phyloP scores from a whole-genome alignment of 192 early-diverging fungal genomes.

The Linnemannia hyalina region DNA sequence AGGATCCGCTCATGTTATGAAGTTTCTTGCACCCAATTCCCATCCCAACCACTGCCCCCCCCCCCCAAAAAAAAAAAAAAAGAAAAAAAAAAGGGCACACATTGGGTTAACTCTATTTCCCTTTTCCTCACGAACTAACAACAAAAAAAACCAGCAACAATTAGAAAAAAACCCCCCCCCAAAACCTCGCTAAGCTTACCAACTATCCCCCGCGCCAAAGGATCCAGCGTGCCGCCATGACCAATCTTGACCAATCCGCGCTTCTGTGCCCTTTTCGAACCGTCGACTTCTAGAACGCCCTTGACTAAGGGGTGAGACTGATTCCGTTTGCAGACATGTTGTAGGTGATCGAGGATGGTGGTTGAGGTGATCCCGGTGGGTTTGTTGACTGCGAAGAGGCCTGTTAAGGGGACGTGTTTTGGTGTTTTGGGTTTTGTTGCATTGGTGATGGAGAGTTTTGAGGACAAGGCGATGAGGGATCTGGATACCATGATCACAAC shows the following conservation, averaged over 20 bases:
- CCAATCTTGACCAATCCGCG: constrained; percentile 65
- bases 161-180: too few relatives aligned
- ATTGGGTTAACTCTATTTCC: too few relatives aligned
- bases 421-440: background rate
- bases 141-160: background rate
- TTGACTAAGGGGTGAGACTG: constrained; percentile 14
- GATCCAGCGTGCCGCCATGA: constrained; percentile 71
- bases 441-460: background rate
- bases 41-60: constrained; percentile 35
- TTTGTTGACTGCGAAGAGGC: constrained; percentile 64
- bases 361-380: constrained; percentile 61
- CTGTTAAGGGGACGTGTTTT: constrained; percentile 37
- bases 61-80: too few relatives aligned
- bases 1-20: constrained; percentile 33
- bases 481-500: background rate
- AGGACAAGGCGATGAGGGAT: background rate
- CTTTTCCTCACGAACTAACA: too few relatives aligned
- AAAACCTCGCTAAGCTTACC: constrained; percentile 42
- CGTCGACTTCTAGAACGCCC: constrained; percentile 19
- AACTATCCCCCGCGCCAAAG: constrained; percentile 66
- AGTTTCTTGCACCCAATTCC: constrained; percentile 41
- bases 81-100: background rate
- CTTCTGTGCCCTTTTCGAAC: constrained; percentile 28
- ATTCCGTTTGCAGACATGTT: constrained; percentile 43
- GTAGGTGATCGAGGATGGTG: constrained; percentile 53